Base-by-base conservation (phyloP, 2,329 filamentous ascomycete genomes). In the Penicillium verrucosum region DNA sequence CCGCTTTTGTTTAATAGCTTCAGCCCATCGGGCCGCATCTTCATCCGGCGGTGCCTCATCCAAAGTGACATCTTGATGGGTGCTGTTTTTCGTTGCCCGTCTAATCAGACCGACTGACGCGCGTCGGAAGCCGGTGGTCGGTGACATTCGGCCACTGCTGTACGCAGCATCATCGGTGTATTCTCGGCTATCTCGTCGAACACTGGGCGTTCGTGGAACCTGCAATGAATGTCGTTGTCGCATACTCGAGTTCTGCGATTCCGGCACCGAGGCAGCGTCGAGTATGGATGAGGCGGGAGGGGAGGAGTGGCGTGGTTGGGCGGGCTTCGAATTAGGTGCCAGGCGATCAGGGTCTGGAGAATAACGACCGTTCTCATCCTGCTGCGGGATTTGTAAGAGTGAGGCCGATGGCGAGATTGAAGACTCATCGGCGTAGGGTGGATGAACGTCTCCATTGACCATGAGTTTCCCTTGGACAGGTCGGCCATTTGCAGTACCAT, bases 11-110 rank as follows among this genome's bases (percentile, higher is more conserved):
- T 90, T 87, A 68, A 96, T 92, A 37, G 90, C 89, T 74, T 99
- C 94, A 30, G 94, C 89, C 90, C 92, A 97, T 54, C 92, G 85
- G 56, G 89, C 82, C 37, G 93, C 92, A 70, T 97, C 93, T 66
- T 97, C 93, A 70, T 97, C 93, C 18, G 88, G 89, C 2, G 87
- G 81, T 21, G 92, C 79, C 65, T 97, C 93, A 64, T 97, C 93
- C 36, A 90, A 82, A 47, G 89, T 88, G 67, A 87, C 79, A 66
- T 97, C 92, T 2, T 91, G 94, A 67, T 92, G 87, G 69, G 95
- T 85, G 7, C 92, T 95, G 7, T 91, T 95, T 60, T 91, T 84
- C 25, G 93, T 97, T 59, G 88, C 87, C 60, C 91, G 85, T 68
- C 93, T 84, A 51, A 83, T 90, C 52, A 97, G 78, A 62, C 84